phyloP scores from a whole-genome alignment of 305 asterid genomes.

The Fraxinus sp. region DNA sequence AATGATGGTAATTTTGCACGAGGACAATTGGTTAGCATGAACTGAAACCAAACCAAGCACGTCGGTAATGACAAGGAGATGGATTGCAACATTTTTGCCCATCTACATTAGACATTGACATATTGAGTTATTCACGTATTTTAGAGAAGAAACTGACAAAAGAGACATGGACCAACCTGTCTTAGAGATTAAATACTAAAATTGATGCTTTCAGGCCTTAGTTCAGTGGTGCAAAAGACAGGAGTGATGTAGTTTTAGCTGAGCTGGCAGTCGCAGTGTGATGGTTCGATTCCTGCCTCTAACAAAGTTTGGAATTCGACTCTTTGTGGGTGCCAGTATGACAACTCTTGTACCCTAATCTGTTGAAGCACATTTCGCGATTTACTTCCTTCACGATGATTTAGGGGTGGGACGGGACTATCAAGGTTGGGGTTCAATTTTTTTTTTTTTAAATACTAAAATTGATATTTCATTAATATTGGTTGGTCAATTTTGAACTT shows the following conservation, averaged over 20 bases:
- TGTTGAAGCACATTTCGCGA: too few relatives aligned
- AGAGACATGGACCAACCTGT: neutral
- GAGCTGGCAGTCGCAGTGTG: too few relatives aligned
- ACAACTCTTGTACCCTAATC: too few relatives aligned
- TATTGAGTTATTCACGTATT: neutral
- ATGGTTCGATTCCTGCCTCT: too few relatives aligned
- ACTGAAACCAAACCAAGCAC: neutral
- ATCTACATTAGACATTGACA: neutral
- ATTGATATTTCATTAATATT: neutral
- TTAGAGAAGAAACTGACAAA: neutral
- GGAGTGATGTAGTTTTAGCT: too few relatives aligned
- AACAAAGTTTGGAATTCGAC: too few relatives aligned
- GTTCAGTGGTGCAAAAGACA: too few relatives aligned
- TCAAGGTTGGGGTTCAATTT: too few relatives aligned
- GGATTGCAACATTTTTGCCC: neutral
- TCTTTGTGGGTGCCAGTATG: too few relatives aligned
- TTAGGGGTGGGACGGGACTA: too few relatives aligned
- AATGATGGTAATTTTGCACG: neutral
- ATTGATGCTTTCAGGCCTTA: neutral
- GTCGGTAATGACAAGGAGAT: neutral
- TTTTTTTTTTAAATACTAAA: neutral
- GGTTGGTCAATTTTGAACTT: neutral
- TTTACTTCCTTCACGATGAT: too few relatives aligned
- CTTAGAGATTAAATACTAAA: neutral
- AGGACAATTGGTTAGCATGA: neutral